Conservation (phyloP, 2,329 filamentous ascomycete species). For the Zymoseptoria tritici region DNA sequence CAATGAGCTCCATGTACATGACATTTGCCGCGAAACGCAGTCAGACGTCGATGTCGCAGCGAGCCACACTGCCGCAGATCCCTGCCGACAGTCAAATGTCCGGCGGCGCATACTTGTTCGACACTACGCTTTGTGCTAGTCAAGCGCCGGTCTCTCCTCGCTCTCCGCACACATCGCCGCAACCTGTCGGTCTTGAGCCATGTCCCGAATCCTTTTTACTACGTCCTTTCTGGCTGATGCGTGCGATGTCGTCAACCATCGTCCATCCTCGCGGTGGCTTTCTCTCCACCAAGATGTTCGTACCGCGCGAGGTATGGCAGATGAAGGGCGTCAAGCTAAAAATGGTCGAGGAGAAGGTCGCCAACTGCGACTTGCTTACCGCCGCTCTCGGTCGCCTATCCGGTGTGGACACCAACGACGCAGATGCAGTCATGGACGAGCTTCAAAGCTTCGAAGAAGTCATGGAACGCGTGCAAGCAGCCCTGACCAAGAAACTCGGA, state of each 20-base stretch:
- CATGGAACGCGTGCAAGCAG: slow-evolving; percentile 74
- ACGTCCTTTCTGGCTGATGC: slow-evolving; percentile 97
- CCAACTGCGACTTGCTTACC: slow-evolving; percentile 83
- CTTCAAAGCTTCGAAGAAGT: slow-evolving; percentile 84
- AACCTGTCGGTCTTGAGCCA: slow-evolving; percentile 75
- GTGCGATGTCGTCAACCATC: slow-evolving; percentile 85
- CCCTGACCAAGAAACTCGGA: slow-evolving; percentile 77
- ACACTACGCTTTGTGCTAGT: slow-evolving; percentile 40
- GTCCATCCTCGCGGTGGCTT: slow-evolving; percentile 88
- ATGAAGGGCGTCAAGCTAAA: slow-evolving; percentile 92
- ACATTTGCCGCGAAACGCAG: slow-evolving; percentile 37
- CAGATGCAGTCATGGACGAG: slow-evolving; percentile 85
- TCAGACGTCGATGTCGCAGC: slow-evolving; percentile 23
- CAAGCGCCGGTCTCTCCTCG: slow-evolving; percentile 24
- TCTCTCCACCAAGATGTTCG: slow-evolving; percentile 81
- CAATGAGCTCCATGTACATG: slow-evolving; percentile 61
- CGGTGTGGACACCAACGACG: slow-evolving; percentile 79
- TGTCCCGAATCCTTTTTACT: slow-evolving; percentile 83
- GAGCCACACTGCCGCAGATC: slow-evolving; percentile 30
- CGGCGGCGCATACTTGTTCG: slow-evolving; percentile 73
- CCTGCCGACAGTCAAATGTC: slow-evolving; percentile 47
- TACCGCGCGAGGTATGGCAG: slow-evolving; percentile 87
- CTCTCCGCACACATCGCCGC: slow-evolving; percentile 39
- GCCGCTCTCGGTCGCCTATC: slow-evolving; percentile 67
- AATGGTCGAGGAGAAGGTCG: slow-evolving; percentile 85